phyloP scores from a whole-genome alignment of 441 rosid genomes.

The Melastoma candidum region DNA sequence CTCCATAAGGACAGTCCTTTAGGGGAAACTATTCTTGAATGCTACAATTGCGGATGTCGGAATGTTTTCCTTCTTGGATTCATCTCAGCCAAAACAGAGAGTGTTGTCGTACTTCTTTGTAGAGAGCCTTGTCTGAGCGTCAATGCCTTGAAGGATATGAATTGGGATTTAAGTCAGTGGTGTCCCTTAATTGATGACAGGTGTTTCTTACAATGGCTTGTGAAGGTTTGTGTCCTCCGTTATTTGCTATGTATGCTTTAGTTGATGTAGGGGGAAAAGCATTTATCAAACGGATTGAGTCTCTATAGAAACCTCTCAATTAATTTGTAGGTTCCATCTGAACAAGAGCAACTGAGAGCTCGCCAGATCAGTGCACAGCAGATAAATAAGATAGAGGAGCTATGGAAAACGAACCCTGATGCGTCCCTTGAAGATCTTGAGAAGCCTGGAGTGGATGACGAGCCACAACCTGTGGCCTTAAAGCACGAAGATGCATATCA shows the following conservation, averaged over 20 bases:
- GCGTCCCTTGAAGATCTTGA: constrained; percentile 99
- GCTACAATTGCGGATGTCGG: constrained; percentile 98
- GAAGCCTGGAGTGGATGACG: constrained; percentile 99
- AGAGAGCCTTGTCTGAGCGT: constrained; percentile 98
- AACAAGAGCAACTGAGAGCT: constrained; percentile 97
- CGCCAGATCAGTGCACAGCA: constrained; percentile 99
- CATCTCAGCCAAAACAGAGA: constrained; percentile 96
- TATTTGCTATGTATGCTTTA: background rate
- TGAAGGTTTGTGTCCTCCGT: constrained; percentile 51
- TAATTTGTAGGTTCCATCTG: constrained; percentile 69
- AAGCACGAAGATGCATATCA: constrained; percentile 99
- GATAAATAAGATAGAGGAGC: constrained; percentile 96
- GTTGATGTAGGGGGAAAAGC: background rate
- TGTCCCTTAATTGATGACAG: constrained; percentile 98
- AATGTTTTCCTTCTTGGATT: constrained; percentile 98
- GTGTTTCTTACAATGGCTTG: constrained; percentile 98
- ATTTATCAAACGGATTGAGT: constrained; percentile 1
- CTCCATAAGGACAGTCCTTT: constrained; percentile 98
- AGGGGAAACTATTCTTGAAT: constrained; percentile 97
- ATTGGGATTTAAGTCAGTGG: constrained; percentile 99
- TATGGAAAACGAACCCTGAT: constrained; percentile 98
- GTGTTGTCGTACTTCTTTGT: constrained; percentile 97
- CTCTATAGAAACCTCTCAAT: constrained; percentile 15
- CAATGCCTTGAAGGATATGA: constrained; percentile 99
- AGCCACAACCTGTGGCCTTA: constrained; percentile 86